These are phyloP conservation scores for Aspergillus bridgeri DNA, from an alignment of 495 filamentous ascomycete species.

Conservation along the genomic window DNA sequence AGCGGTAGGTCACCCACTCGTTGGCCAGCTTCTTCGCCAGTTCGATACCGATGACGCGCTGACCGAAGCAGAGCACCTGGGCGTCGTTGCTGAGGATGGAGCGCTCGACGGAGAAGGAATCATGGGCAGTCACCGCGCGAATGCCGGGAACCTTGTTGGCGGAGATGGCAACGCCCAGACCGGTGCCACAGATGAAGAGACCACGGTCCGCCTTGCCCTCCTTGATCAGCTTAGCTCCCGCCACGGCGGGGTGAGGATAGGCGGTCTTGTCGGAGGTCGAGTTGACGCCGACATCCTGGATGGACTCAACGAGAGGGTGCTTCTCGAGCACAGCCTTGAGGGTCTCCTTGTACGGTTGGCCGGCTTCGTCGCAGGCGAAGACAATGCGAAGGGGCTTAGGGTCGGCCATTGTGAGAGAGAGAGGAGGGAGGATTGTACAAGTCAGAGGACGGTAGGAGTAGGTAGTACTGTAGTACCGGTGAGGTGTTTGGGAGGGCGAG, in stretches of 20 bases:
- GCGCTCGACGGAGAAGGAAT: constrained; percentile 79
- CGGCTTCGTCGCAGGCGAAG: constrained; percentile 70
- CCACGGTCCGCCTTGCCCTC: constrained; percentile 71
- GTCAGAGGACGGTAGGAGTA: constrained; percentile 2
- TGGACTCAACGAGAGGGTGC: constrained; percentile 61
- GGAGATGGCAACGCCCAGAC: constrained; percentile 78
- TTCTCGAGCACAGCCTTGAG: constrained; percentile 69
- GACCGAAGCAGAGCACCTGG: constrained; percentile 85
- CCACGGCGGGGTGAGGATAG: constrained; percentile 77
- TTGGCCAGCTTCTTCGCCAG: constrained; percentile 71
- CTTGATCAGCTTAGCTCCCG: constrained; percentile 62
- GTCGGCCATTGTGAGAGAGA: constrained; percentile 32
- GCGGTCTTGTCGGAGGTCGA: constrained; percentile 69
- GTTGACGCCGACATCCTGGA: constrained; percentile 68
- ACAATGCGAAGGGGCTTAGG: constrained; percentile 53
- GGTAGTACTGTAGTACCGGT: background rate
- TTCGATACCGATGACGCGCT: constrained; percentile 79
- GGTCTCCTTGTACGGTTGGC: constrained; percentile 72
- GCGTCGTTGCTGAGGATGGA: constrained; percentile 81
- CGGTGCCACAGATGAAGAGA: constrained; percentile 83
- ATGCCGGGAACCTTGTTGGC: constrained; percentile 87
- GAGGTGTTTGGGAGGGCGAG: background rate
- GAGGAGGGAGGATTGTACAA: background rate
- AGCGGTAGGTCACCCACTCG: constrained; percentile 80
- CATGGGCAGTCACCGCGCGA: constrained; percentile 82